Percentiles rank a stretch among this genome's conserved stretches.
These are phyloP conservation scores for Neonectria ditissima DNA, from an alignment of 2,329 filamentous ascomycete species.

Conservation along the genomic window DNA sequence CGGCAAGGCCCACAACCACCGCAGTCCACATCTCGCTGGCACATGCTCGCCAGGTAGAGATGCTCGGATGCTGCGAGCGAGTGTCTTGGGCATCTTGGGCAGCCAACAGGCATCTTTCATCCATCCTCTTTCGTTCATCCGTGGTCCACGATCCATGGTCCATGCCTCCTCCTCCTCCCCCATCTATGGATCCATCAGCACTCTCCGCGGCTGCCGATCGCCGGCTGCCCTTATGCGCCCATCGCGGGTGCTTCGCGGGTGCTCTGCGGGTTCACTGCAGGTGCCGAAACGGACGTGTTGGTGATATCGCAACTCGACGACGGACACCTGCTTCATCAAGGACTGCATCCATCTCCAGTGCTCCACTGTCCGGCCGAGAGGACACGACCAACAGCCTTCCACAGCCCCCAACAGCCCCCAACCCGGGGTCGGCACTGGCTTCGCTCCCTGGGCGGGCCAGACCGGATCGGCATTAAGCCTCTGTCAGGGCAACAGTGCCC, in stretches of 20 bases:
- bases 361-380: conserved; percentile 28
- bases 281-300: conserved; percentile 36
- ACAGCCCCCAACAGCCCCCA: conserved; percentile 12
- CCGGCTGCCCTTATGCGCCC: not conserved
- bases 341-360: not conserved
- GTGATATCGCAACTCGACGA: conserved; percentile 31
- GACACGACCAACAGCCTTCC: conserved; percentile 37
- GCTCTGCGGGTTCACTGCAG: conserved; percentile 13
- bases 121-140: not conserved
- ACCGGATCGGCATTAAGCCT: conserved; percentile 36
- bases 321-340: conserved; percentile 38
- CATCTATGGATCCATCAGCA: not conserved
- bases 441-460: conserved; percentile 12
- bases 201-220: not conserved
- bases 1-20: not conserved
- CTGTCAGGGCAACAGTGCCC: conserved; percentile 32
- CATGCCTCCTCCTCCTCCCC: no score
- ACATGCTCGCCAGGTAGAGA: not conserved
- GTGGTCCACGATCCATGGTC: not conserved
- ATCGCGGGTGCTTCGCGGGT: not conserved
- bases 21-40: not conserved
- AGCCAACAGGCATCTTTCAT: not conserved
- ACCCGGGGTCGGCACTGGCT: conserved; percentile 16
- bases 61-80: not conserved
- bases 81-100: no score